Evolutionary conservation across 192 early-diverging fungal genomes (phyloP).

Genomic region (Haplosporangium gracile): DNA sequence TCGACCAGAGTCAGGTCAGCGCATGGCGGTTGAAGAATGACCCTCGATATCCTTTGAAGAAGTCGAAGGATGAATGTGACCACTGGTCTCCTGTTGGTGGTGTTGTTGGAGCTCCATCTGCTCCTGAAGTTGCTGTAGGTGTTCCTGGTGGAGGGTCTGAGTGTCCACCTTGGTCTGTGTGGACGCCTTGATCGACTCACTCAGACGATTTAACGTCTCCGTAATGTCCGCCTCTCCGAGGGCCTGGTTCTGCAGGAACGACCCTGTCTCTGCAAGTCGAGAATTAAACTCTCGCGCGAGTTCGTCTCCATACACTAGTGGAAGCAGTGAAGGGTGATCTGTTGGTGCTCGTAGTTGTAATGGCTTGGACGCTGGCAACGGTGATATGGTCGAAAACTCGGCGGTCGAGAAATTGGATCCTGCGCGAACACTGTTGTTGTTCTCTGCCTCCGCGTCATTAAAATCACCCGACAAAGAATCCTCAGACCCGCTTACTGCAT

Average conservation of each 20-base stretch:
- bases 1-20: background rate
- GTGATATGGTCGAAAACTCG: no score
- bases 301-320: background rate
- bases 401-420: background rate
- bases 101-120: background rate
- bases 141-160: background rate
- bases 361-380: background rate
- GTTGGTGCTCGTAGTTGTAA: background rate
- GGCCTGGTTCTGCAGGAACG: background rate
- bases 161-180: background rate
- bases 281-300: slow-evolving; percentile 1
- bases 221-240: background rate
- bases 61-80: background rate
- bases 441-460: background rate
- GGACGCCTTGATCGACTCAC: background rate
- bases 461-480: background rate
- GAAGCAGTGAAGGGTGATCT: background rate
- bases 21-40: background rate
- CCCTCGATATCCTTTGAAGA: background rate
- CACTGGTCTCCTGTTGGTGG: background rate
- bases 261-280: background rate
- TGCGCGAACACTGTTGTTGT: background rate
- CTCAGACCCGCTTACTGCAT: background rate
- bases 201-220: background rate
- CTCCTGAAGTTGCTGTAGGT: background rate